phyloP scores from a whole-genome alignment of 73 alveolate species.

The Paramecium primaurelia region DNA sequence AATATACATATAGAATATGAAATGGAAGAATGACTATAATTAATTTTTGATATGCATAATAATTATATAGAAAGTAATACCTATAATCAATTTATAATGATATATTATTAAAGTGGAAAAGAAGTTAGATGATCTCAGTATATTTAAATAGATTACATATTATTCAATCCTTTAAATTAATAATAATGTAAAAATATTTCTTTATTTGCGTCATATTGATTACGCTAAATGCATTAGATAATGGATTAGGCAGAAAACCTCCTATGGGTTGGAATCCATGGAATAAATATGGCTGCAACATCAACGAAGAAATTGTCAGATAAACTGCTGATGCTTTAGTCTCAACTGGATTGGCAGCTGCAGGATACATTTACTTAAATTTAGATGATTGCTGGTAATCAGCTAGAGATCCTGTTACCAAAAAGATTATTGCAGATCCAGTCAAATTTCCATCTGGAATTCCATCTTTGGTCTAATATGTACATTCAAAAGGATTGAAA shows the following conservation, averaged over 20 bases:
- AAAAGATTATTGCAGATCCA: conserved; percentile 66
- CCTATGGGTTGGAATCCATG: conserved; percentile 94
- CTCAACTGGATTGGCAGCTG: conserved; percentile 73
- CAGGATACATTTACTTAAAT: conserved; percentile 78
- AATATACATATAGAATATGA: neutral
- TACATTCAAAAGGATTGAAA: conserved; percentile 73
- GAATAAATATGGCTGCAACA: conserved; percentile 86
- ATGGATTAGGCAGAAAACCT: conserved; percentile 82
- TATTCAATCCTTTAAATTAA: neutral
- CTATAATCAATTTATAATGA: neutral
- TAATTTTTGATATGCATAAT: neutral
- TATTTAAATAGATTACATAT: neutral
- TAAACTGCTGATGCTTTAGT: conserved; percentile 74
- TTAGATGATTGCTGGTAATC: conserved; percentile 90
- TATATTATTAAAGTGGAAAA: neutral
- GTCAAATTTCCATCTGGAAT: conserved; percentile 84
- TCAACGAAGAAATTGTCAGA: conserved; percentile 68
- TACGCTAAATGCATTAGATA: conserved; percentile 54
- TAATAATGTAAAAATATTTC: neutral
- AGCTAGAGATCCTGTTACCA: conserved; percentile 58
- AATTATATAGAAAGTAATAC: neutral
- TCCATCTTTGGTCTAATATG: conserved; percentile 75
- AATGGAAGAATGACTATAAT: neutral
- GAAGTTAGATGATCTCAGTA: neutral
- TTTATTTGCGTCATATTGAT: neutral